Conservation (phyloP, 2,329 filamentous ascomycete genomes). For the Trichocomaceae sp. region DNA sequence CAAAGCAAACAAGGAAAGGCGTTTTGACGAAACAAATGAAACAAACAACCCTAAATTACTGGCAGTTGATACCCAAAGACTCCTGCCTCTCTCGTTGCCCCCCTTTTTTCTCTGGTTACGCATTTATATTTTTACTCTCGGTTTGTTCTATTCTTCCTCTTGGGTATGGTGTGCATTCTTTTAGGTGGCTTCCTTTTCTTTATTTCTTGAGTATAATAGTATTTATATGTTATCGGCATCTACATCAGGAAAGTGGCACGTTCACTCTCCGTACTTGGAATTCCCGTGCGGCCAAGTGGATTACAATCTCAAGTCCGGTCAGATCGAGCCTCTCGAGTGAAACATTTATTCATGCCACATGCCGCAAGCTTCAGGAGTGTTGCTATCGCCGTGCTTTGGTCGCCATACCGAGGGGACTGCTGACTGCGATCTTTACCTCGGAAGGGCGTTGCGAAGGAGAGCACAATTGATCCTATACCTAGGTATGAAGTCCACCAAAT, state of each 20-base stretch:
- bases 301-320: no score
- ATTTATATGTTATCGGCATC: no score
- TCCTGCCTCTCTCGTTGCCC: neutral
- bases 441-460: neutral
- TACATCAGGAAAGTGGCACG: no score
- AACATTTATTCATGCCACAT: no score
- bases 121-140: neutral
- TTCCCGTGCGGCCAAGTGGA: no score
- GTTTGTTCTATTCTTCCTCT: neutral
- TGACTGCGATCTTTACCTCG: neutral
- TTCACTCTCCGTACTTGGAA: no score
- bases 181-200: neutral
- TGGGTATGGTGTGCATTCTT: neutral
- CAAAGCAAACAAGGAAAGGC: neutral
- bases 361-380: neutral
- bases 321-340: neutral
- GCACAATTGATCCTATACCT: neutral
- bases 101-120: neutral
- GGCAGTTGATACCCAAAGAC: slow-evolving; percentile 7
- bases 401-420: neutral
- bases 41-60: slow-evolving; percentile 1
- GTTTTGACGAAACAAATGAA: neutral
- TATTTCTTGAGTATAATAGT: no score
- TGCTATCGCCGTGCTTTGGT: no score
- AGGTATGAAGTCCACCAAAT: no score